Evolutionary conservation across 1,284 basidiomycete species (phyloP).

Genomic region (Sphaerobolus stellatus): DNA sequence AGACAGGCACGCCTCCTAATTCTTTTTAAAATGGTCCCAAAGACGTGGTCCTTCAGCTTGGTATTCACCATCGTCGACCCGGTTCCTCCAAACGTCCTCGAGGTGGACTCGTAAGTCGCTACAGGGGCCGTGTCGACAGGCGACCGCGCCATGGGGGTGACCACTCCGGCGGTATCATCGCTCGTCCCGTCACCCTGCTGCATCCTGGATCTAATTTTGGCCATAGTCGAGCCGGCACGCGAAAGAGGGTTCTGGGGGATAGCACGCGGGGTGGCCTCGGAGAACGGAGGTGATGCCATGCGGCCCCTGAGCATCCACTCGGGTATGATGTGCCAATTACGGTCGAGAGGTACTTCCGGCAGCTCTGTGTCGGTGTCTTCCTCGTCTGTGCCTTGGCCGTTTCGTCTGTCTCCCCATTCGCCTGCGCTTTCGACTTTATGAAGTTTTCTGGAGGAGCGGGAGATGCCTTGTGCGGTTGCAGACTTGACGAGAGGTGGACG

Average conservation of each 20-base stretch:
- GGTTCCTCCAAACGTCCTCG: conserved; percentile 72
- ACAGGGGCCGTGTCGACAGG: conserved; percentile 1
- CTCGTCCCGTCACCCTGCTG: not conserved
- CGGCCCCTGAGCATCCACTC: conserved; percentile 80
- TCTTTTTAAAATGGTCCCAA: conserved; percentile 78
- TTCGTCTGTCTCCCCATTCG: conserved; percentile 2
- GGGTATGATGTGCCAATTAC: conserved; percentile 94
- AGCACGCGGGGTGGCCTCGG: not conserved
- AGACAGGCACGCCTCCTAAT: conserved; percentile 50
- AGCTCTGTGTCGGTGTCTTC: conserved; percentile 63
- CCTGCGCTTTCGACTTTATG: conserved; percentile 21
- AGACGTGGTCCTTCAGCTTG: conserved; percentile 90
- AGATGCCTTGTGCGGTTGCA: conserved; percentile 7
- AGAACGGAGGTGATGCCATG: conserved; percentile 23
- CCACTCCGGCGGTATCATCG: not conserved
- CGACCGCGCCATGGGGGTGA: conserved; percentile 1
- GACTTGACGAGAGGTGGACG: conserved; percentile 10
- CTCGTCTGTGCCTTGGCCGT: conserved; percentile 44
- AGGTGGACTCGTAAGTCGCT: not conserved
- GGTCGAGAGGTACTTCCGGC: conserved; percentile 88
- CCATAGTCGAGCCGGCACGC: not conserved
- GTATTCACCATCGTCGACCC: conserved; percentile 92
- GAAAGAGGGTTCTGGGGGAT: not conserved
- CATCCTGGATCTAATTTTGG: not conserved
- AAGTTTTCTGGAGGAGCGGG: conserved; percentile 32